Conservation (phyloP, 495 filamentous ascomycete genomes). For the Neurospora sp. region DNA sequence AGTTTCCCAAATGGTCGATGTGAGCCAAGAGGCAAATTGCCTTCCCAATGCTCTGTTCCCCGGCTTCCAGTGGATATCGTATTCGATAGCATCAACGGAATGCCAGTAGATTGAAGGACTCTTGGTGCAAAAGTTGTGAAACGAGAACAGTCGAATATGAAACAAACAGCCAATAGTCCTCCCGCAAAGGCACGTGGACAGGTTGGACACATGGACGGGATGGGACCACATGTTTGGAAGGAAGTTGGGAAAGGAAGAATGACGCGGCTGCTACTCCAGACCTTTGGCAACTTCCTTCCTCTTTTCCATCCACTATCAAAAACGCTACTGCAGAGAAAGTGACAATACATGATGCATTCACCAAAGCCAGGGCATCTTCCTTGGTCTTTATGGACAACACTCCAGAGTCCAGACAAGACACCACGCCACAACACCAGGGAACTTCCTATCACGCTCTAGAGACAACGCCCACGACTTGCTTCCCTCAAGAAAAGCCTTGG, state of each 20-base stretch:
- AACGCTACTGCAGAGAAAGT: neutral
- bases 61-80: neutral
- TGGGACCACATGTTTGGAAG: neutral
- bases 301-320: neutral
- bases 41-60: neutral
- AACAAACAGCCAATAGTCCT: neutral
- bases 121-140: neutral
- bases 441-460: neutral
- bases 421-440: neutral
- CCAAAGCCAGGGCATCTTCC: neutral
- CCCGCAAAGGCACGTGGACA: neutral
- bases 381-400: neutral
- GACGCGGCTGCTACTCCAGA: neutral
- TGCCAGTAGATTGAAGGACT: neutral
- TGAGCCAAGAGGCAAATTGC: neutral
- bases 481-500: neutral
- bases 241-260: neutral
- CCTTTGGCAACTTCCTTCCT: neutral
- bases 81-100: neutral
- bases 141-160: neutral
- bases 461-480: neutral
- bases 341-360: neutral
- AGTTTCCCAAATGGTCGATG: neutral
- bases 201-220: neutral
- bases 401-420: neutral